These are phyloP conservation scores for Phytophthora litchii DNA, from an alignment of 352 stramenopile genomes.

Conservation along the genomic window DNA sequence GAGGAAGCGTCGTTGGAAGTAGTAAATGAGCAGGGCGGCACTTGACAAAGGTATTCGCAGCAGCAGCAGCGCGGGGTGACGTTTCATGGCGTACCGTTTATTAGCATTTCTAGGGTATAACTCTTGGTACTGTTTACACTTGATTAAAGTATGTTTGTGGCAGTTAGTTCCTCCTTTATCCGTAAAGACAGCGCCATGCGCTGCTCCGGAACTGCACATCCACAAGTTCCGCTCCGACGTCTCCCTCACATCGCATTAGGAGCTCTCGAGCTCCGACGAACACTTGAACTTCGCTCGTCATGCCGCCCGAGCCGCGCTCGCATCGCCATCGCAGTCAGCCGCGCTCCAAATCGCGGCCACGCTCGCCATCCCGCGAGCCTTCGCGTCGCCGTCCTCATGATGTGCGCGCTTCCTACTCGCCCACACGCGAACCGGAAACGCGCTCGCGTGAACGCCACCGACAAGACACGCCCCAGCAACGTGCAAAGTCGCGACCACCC, in stretches of 20 bases:
- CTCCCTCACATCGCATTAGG: slow-evolving; percentile 27
- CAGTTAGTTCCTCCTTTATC: slow-evolving; percentile 6
- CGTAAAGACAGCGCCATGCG: slow-evolving; percentile 33
- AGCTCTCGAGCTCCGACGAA: background rate
- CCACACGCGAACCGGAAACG: slow-evolving; percentile 25
- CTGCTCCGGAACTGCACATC: slow-evolving; percentile 6
- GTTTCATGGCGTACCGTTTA: too few relatives aligned
- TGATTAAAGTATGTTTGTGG: background rate
- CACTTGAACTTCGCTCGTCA: slow-evolving; percentile 8
- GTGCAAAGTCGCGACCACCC: slow-evolving; percentile 31
- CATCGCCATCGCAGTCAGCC: slow-evolving; percentile 30
- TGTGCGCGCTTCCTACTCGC: slow-evolving; percentile 14
- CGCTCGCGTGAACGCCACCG: slow-evolving; percentile 22
- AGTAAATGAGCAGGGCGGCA: slow-evolving; percentile 18
- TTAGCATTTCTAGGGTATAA: too few relatives aligned
- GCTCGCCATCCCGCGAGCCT: slow-evolving; percentile 18
- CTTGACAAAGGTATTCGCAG: background rate
- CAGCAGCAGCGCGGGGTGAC: too few relatives aligned
- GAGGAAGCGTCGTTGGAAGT: background rate
- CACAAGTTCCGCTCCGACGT: slow-evolving; percentile 1
- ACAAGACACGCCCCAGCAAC: slow-evolving; percentile 12
- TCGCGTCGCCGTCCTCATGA: slow-evolving; percentile 21
- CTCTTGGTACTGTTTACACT: background rate
- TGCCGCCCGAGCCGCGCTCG: slow-evolving; percentile 36
- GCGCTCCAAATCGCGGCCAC: slow-evolving; percentile 23